Conservation (phyloP, 2,329 filamentous ascomycete species). For the Sarocladium brachiariae region DNA sequence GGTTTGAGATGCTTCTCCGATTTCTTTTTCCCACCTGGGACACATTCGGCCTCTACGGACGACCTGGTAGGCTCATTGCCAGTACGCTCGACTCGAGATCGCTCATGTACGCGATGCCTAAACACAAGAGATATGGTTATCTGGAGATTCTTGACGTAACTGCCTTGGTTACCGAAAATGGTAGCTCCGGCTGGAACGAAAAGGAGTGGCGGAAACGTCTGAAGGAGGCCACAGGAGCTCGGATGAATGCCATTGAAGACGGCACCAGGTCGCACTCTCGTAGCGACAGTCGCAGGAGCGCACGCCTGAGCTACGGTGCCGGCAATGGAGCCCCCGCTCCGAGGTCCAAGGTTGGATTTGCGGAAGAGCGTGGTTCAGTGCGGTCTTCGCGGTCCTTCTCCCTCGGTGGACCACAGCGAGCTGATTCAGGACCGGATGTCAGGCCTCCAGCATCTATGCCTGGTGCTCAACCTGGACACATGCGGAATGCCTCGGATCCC, state of each 20-base stretch:
- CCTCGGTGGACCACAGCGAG: slow-evolving; percentile 36
- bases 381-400: slow-evolving; percentile 48
- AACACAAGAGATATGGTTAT: slow-evolving; percentile 80
- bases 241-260: slow-evolving; percentile 62
- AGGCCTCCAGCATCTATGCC: slow-evolving; percentile 28
- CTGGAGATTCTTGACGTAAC: slow-evolving; percentile 83
- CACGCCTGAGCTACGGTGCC: slow-evolving; percentile 44
- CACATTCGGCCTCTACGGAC: slow-evolving; percentile 83
- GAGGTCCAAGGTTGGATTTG: slow-evolving; percentile 47
- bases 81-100: slow-evolving; percentile 82
- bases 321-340: slow-evolving; percentile 21
- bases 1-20: slow-evolving; percentile 91
- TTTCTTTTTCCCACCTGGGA: slow-evolving; percentile 94
- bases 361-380: slow-evolving; percentile 41
- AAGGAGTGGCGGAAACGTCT: slow-evolving; percentile 82
- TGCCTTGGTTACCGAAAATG: slow-evolving; percentile 68
- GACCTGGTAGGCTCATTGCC: slow-evolving; percentile 77
- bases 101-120: slow-evolving; percentile 97
- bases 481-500: slow-evolving; percentile 43
- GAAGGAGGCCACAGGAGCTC: slow-evolving; percentile 77
- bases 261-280: slow-evolving; percentile 36
- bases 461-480: slow-evolving; percentile 27
- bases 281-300: slow-evolving; percentile 52
- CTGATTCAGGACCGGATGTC: slow-evolving; percentile 43
- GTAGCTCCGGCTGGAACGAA: slow-evolving; percentile 73